Evolutionary conservation across 2,329 filamentous ascomycete species (phyloP).

Genomic region (Colletotrichum godetiae): DNA sequence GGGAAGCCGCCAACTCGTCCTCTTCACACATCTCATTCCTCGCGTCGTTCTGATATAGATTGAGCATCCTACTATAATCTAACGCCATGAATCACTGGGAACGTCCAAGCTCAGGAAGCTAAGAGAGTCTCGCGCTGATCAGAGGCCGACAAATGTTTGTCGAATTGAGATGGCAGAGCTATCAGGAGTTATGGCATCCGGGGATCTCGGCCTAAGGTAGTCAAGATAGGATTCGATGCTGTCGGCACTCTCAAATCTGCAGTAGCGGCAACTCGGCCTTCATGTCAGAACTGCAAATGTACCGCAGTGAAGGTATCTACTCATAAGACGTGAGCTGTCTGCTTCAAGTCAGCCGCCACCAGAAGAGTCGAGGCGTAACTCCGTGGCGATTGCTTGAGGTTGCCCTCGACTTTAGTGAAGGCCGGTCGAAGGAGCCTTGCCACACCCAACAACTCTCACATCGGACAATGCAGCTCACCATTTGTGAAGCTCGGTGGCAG

Average conservation of each 20-base stretch:
- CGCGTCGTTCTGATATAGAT: background rate
- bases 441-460: too few relatives aligned
- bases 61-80: background rate
- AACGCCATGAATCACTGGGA: background rate
- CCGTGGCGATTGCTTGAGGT: background rate
- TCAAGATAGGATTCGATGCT: background rate
- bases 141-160: background rate
- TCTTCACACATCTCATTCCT: background rate
- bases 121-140: background rate
- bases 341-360: background rate
- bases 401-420: too few relatives aligned
- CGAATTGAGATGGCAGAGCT: background rate
- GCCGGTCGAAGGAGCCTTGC: background rate
- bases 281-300: background rate
- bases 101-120: background rate
- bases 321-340: background rate
- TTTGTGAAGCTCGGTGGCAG: background rate
- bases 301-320: background rate
- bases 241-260: background rate
- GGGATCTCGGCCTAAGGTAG: background rate
- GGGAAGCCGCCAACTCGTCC: background rate
- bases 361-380: background rate
- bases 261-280: background rate
- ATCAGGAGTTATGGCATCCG: background rate
- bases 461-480: background rate